Conservation (phyloP, 2,329 filamentous ascomycete species). For the Fusarium sp. region DNA sequence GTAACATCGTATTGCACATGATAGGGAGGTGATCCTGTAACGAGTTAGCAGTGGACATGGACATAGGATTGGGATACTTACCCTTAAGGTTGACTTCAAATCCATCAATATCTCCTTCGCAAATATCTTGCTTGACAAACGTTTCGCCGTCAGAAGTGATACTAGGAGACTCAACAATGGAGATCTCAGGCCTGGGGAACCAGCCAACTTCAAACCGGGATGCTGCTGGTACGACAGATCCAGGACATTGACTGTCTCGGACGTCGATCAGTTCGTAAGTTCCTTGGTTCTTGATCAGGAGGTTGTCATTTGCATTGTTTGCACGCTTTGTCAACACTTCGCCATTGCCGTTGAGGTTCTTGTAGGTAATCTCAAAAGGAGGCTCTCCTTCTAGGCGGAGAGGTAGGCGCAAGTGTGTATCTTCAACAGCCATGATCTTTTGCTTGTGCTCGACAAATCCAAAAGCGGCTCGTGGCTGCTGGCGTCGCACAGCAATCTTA, state of each 20-base stretch:
- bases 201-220: slow-evolving; percentile 84
- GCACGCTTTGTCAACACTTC: slow-evolving; percentile 61
- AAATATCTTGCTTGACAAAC: slow-evolving; percentile 83
- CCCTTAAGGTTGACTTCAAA: slow-evolving; percentile 85
- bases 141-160: slow-evolving; percentile 63
- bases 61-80: slow-evolving; percentile 52
- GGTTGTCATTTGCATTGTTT: slow-evolving; percentile 71
- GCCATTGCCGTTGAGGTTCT: slow-evolving; percentile 68
- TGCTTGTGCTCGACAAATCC: slow-evolving; percentile 85
- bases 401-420: slow-evolving; percentile 78
- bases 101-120: slow-evolving; percentile 92
- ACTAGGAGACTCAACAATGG: slow-evolving; percentile 72
- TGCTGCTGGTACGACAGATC: slow-evolving; percentile 78
- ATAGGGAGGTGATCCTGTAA: slow-evolving; percentile 79
- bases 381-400: slow-evolving; percentile 85
- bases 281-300: slow-evolving; percentile 75
- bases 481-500: slow-evolving; percentile 86
- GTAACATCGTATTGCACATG: slow-evolving; percentile 83
- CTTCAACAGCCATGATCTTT: slow-evolving; percentile 79
- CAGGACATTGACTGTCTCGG: slow-evolving; percentile 82
- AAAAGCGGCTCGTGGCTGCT: slow-evolving; percentile 88
- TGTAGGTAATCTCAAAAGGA: slow-evolving; percentile 85
- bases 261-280: slow-evolving; percentile 84
- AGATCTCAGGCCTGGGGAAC: slow-evolving; percentile 82
- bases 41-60: slow-evolving; percentile 46